Conservation (phyloP, 1,284 basidiomycete genomes). For the Malassezia japonica region DNA sequence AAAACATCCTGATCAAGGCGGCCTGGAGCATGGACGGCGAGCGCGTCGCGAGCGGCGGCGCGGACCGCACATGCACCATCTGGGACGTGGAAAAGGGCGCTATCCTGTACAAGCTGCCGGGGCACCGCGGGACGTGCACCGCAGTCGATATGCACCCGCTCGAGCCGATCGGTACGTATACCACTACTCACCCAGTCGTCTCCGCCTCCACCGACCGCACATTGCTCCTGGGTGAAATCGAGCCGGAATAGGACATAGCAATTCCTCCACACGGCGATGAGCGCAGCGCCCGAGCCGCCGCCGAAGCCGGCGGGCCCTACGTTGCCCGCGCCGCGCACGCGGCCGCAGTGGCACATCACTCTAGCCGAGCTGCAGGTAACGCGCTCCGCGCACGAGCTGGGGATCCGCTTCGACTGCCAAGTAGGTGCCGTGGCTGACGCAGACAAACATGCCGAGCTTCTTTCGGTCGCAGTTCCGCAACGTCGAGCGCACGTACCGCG, state of each 20-base stretch:
- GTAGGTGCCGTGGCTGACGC: slow-evolving; percentile 1
- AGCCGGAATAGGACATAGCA: slow-evolving; percentile 13
- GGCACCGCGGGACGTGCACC: slow-evolving; percentile 45
- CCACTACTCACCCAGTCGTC: slow-evolving; percentile 21
- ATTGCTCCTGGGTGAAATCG: slow-evolving; percentile 38
- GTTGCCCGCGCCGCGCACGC: neutral
- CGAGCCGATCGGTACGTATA: slow-evolving; percentile 36
- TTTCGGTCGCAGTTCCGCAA: slow-evolving; percentile 25
- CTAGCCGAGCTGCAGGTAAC: neutral
- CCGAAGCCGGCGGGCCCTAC: neutral
- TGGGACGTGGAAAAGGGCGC: slow-evolving; percentile 37
- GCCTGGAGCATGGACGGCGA: slow-evolving; percentile 37
- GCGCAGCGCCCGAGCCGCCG: neutral
- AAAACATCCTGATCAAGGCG: slow-evolving; percentile 35
- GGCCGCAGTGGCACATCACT: slow-evolving; percentile 2
- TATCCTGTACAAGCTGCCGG: slow-evolving; percentile 45
- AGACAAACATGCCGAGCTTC: slow-evolving; percentile 40
- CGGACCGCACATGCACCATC: slow-evolving; percentile 42
- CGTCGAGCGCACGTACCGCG: slow-evolving; percentile 30
- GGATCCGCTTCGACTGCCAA: slow-evolving; percentile 13
- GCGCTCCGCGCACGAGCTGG: slow-evolving; percentile 5
- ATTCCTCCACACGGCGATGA: neutral
- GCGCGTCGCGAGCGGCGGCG: slow-evolving; percentile 35
- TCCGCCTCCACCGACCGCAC: slow-evolving; percentile 38
- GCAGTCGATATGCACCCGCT: slow-evolving; percentile 43